These are phyloP conservation scores for Microascus cirrosus DNA, from an alignment of 2,329 filamentous ascomycete species.

Conservation along the genomic window DNA sequence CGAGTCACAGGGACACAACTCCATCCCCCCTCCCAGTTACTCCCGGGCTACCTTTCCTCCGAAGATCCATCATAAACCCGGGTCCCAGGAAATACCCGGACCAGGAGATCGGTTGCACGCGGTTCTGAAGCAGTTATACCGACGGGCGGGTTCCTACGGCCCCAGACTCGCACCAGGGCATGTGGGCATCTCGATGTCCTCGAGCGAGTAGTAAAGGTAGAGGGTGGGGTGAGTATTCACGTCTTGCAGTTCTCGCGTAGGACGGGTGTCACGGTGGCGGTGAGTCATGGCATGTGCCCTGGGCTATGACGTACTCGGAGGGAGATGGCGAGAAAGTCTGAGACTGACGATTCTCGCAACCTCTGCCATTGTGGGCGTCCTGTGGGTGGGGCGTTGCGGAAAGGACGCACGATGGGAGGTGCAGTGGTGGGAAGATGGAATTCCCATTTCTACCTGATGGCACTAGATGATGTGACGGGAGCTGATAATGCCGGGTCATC, in stretches of 20 bases:
- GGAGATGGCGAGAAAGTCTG: not conserved
- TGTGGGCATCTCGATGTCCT: not conserved
- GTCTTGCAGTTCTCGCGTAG: not conserved
- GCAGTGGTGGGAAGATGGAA: not conserved
- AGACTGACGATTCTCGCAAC: not conserved
- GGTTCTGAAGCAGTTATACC: not conserved
- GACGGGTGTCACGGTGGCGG: not conserved
- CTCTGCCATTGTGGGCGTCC: not conserved
- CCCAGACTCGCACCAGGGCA: not conserved
- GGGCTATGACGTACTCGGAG: not conserved
- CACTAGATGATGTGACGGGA: not conserved
- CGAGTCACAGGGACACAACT: not conserved
- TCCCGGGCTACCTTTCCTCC: not conserved
- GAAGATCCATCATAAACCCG: not conserved
- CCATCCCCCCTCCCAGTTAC: not conserved
- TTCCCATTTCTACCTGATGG: not conserved
- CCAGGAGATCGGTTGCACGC: not conserved
- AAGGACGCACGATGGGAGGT: not conserved
- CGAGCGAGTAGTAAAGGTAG: not conserved
- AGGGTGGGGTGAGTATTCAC: not conserved
- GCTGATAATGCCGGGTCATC: not conserved
- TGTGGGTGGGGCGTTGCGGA: not conserved
- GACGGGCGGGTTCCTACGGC: not conserved
- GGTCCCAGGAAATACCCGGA: not conserved
- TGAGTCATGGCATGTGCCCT: not conserved